These are phyloP conservation scores for Phaeolepiota aurea DNA, from an alignment of 768 basidiomycete species.

Conservation along the genomic window DNA sequence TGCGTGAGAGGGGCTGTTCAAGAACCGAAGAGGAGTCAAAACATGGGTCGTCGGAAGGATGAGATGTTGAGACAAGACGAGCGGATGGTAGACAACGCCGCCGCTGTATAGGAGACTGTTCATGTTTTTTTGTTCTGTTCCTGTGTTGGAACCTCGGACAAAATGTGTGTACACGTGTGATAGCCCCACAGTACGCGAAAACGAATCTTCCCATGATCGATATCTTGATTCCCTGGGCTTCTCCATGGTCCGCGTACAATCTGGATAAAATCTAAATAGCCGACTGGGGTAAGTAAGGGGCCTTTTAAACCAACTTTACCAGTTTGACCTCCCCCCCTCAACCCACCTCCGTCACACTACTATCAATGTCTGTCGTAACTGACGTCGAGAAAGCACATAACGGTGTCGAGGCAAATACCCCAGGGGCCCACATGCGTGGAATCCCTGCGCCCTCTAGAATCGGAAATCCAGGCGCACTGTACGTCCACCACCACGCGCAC, in stretches of 20 bases:
- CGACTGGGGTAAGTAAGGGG: not conserved
- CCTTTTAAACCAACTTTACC: not conserved
- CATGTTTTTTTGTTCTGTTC: too few relatives aligned
- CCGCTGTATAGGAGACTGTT: too few relatives aligned
- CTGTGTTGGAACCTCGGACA: too few relatives aligned
- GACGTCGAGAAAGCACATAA: conserved; percentile 25
- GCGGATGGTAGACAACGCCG: too few relatives aligned
- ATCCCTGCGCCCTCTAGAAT: conserved; percentile 14
- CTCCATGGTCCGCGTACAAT: not conserved
- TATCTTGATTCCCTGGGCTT: not conserved
- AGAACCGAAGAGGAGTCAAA: too few relatives aligned
- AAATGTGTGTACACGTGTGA: too few relatives aligned
- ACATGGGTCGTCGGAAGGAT: too few relatives aligned
- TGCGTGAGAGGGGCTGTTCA: too few relatives aligned
- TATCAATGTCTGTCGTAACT: not conserved
- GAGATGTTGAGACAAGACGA: too few relatives aligned
- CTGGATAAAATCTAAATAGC: not conserved
- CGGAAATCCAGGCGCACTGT: conserved; percentile 59
- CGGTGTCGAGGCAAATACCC: conserved; percentile 18
- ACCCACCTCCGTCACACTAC: not conserved
- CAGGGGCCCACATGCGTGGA: conserved; percentile 8
- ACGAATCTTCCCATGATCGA: not conserved
- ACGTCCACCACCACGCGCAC: conserved; percentile 10
- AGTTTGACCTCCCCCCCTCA: not conserved
- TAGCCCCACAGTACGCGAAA: not conserved